Conservation (phyloP, 2,329 filamentous ascomycete species). For the Colletotrichum theobromicola region DNA sequence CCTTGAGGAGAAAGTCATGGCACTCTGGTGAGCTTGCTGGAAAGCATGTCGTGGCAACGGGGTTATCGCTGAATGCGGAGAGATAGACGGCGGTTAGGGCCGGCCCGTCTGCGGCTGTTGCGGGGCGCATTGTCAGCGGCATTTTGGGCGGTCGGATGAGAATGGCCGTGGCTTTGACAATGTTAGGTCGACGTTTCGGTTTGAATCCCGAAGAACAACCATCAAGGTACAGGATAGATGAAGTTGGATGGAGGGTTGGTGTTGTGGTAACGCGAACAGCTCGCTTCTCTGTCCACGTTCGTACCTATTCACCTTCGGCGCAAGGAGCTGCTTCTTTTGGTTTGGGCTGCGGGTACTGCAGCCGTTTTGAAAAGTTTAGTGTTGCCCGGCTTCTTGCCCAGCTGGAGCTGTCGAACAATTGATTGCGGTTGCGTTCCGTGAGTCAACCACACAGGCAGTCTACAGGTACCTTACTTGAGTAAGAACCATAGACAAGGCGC, state of each 20-base stretch:
- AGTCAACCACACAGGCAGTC: background rate
- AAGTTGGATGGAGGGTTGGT: background rate
- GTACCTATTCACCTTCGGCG: background rate
- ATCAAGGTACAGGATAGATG: background rate
- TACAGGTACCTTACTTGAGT: background rate
- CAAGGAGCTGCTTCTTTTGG: background rate
- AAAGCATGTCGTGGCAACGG: constrained; percentile 43
- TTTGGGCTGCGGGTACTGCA: background rate
- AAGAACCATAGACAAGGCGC: background rate
- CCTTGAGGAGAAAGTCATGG: constrained; percentile 38
- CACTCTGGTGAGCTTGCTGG: constrained; percentile 29
- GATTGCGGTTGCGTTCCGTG: background rate
- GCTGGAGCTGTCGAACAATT: background rate
- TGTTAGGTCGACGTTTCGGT: background rate
- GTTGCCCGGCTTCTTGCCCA: background rate
- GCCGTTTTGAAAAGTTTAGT: background rate
- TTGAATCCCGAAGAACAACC: background rate
- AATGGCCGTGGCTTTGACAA: background rate
- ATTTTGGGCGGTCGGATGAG: constrained; percentile 5
- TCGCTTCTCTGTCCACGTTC: background rate
- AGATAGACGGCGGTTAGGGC: constrained; percentile 48
- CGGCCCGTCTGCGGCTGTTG: constrained; percentile 43
- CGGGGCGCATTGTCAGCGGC: constrained; percentile 39
- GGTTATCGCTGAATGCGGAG: constrained; percentile 45
- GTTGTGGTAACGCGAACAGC: background rate